Base-by-base conservation (phyloP, 2,329 filamentous ascomycete species). In the Exophiala oligosperma region DNA sequence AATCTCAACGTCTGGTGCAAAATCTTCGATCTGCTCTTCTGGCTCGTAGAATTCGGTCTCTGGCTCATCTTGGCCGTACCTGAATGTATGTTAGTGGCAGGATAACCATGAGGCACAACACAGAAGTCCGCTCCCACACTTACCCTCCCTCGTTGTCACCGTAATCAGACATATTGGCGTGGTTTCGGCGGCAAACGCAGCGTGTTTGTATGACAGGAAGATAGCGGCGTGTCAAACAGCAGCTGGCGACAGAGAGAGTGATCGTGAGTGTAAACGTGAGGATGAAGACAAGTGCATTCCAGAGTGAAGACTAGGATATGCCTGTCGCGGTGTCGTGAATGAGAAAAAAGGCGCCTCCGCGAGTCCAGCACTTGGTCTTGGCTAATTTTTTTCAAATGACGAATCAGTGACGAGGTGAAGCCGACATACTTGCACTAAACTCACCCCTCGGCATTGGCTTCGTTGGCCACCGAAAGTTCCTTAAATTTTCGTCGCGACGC, bases 141-240 rank as follows among this genome's bases (percentile, higher is more conserved):
- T 79, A 83, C 65, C 77, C 80, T 69, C 85, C 84, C 67, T 88
- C 84, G 69, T 87, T 84, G 67, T 85, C 87, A 67, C 85, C 87
- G 76, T 86, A 87, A 76, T 90, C 88, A 75, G 88, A 91, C 88
- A 91, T 91, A 49, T 59, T 72, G 69, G 52, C 21, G 12, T 26
- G 32, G 37, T 26, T 55, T 21, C 17, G 26, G n/a, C 12, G 6
- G 41, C 38, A 23, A 43, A 57, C 51, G 40, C 26, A 11, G 21
- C 21, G 40, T 11, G 32, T 35, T 35, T 35, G 28, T 35, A 35
- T 43, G n/a, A 43, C 21, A 5, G 40, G n/a, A 43, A 43, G 40
- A 23, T 43, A 7, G 21, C 37, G 38, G 28, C 37, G 21, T 23
- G 14, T 24, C n/a, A 53, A 24, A 37, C 29, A 24, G 21, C 23